A percentile compares a stretch with the other conserved stretches of the same genome.
Evolutionary conservation across 1,284 basidiomycete species (phyloP).

Genomic region (Tylopilus sp.): DNA sequence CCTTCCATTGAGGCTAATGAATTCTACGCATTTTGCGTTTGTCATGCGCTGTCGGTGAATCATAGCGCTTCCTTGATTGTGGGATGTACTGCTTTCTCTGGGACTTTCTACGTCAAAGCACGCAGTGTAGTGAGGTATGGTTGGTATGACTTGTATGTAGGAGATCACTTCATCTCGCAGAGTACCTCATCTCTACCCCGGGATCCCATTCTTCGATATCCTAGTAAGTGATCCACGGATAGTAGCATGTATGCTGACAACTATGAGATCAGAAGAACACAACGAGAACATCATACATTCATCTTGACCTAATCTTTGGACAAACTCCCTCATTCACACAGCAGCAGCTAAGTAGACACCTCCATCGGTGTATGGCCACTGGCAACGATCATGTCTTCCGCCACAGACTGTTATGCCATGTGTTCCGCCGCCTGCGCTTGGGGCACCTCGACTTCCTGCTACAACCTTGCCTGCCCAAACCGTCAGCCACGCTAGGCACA

Average conservation of each 20-base stretch:
- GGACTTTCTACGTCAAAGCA: no score
- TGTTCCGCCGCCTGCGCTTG: conserved; percentile 34
- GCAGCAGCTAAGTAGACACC: conserved; percentile 12
- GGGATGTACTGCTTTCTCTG: no score
- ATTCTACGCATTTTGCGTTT: no score
- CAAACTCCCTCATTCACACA: not conserved
- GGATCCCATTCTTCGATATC: no score
- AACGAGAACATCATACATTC: not conserved
- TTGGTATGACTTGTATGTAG: no score
- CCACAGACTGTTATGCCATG: conserved; percentile 24
- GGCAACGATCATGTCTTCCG: conserved; percentile 33
- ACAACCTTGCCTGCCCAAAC: conserved; percentile 22
- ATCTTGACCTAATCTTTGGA: not conserved
- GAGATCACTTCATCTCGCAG: no score
- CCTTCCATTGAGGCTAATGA: no score
- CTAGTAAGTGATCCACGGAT: not conserved
- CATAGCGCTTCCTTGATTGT: no score
- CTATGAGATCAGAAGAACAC: not conserved
- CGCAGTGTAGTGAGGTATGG: no score
- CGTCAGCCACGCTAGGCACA: conserved; percentile 1
- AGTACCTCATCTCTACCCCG: no score
- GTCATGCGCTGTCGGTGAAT: no score
- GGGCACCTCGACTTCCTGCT: conserved; percentile 27
- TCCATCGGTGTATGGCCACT: conserved; percentile 36
- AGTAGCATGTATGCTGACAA: not conserved